phyloP scores from a whole-genome alignment of 2,329 filamentous ascomycete genomes.

The Cryphonectria japonica region DNA sequence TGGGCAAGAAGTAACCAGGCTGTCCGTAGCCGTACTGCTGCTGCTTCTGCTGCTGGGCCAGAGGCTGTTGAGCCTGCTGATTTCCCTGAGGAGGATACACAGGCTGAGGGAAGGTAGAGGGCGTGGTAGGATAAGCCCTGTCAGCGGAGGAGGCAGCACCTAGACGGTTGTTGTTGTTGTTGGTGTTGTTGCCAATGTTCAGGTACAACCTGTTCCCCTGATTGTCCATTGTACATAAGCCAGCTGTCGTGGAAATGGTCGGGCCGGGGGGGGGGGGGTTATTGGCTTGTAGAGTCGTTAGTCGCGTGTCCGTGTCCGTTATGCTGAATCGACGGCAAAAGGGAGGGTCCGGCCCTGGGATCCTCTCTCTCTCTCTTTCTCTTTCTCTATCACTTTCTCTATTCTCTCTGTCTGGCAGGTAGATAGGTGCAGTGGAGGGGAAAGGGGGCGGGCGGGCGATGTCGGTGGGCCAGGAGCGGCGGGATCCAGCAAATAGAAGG shows the following conservation, averaged over 20 bases:
- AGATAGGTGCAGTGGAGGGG: conserved; percentile 16
- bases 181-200: conserved; percentile 69
- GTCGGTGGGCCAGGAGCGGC: conserved; percentile 20
- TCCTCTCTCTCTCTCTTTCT: not conserved
- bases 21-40: conserved; percentile 47
- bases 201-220: conserved; percentile 67
- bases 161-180: conserved; percentile 68
- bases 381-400: not conserved
- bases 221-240: conserved; percentile 51
- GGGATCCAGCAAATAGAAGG: conserved; percentile 23
- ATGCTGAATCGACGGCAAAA: conserved; percentile 14
- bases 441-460: conserved; percentile 27
- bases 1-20: conserved; percentile 64
- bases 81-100: conserved; percentile 57
- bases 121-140: conserved; percentile 81
- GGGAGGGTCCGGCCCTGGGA: conserved; percentile 23
- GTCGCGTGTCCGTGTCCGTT: conserved; percentile 23
- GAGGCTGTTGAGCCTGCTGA: conserved; percentile 44
- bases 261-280: conserved; percentile 26
- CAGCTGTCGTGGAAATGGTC: conserved; percentile 25
- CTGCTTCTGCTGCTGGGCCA: conserved; percentile 52
- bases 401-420: conserved; percentile 14
- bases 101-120: conserved; percentile 94
- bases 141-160: conserved; percentile 59
- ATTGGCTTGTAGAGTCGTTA: conserved; percentile 16